phyloP scores from a whole-genome alignment of 2,329 filamentous ascomycete genomes.

The Seiridium unicorne region DNA sequence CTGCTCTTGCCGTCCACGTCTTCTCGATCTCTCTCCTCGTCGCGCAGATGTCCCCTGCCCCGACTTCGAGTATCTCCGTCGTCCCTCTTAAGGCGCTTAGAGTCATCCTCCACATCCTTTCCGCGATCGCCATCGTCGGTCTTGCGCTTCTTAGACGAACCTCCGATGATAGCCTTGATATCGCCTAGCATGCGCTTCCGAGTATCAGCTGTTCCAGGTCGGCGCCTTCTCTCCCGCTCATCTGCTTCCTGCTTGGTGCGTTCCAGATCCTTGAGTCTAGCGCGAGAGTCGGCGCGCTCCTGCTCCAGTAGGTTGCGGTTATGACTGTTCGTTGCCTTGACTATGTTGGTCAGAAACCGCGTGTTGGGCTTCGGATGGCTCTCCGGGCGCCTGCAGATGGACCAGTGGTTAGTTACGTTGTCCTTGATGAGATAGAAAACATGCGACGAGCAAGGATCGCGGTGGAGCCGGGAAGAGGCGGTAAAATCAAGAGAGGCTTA shows the following conservation, averaged over 20 bases:
- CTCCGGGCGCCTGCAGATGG: slow-evolving; percentile 49
- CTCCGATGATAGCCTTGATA: slow-evolving; percentile 57
- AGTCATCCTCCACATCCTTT: slow-evolving; percentile 6
- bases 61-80: neutral
- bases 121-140: slow-evolving; percentile 19
- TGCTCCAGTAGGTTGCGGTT: slow-evolving; percentile 84
- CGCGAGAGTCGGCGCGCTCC: slow-evolving; percentile 76
- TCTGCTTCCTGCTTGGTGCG: slow-evolving; percentile 41
- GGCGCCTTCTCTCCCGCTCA: slow-evolving; percentile 33
- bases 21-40: slow-evolving; percentile 11
- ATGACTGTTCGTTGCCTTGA: slow-evolving; percentile 83
- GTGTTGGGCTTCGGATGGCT: slow-evolving; percentile 86
- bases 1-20: slow-evolving; percentile 20
- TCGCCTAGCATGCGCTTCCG: slow-evolving; percentile 58
- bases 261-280: slow-evolving; percentile 64
- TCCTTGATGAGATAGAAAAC: slow-evolving; percentile 7
- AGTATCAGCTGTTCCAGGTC: slow-evolving; percentile 49
- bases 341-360: slow-evolving; percentile 81
- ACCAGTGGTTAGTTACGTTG: neutral
- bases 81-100: slow-evolving; percentile 9
- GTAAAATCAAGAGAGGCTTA: slow-evolving; percentile 26
- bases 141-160: slow-evolving; percentile 35
- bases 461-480: neutral
- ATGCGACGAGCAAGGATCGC: neutral
- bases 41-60: slow-evolving; percentile 11